Evolutionary conservation across 2,329 filamentous ascomycete genomes (phyloP), one percentile per base, ranked within the genome.

Genomic region (Tolypocladium amazonense): DNA sequence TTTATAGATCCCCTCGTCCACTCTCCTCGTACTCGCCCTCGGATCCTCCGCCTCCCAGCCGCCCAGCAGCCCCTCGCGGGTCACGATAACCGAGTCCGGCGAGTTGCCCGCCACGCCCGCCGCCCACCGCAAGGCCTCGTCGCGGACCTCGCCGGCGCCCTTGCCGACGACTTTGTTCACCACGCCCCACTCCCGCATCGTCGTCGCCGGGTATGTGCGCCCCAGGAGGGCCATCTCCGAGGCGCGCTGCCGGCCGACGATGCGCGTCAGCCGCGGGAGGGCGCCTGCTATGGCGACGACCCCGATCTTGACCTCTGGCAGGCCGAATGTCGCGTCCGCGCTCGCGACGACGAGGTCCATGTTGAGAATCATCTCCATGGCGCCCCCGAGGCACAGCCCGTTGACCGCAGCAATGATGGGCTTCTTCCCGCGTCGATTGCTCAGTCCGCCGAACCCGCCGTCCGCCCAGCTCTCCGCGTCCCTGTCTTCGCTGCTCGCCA

Each of bases 381-480:
- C 89, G 58, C 89, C 89, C 41, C 89, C 89, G 54, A 89, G 79
- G 60, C 87, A 89, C 23, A 88, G 76, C 8, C 89, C 89, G 68
- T 92, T 90, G 25, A 92, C 87, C 1, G 89, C 89, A 1, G 86
- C 88, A 35, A 93, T 81, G 59, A 93, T 79, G 7, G 89, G 89
- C 68, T 93, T 93, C 72, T 84, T 85, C 56, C 88, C 88, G 6
- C 73, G 71, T 33, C 88, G 79, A 63, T 88, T 85, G 58, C 82
- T 85, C 38, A 92, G 73, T 0, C 82, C 88, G 30, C 84, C 87
- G 62, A 90, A 88, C 1, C 87, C 88, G 2, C 75, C 72, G 0
- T 76, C 66, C 0, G 76, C 67, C 69, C 74, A 74, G 23, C 65
- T 63, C 55, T 64, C 64, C n/a, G 62, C 59, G 38, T 57, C 41